Base-by-base conservation (phyloP, 345 rosid genomes). In the Populus nigra region DNA sequence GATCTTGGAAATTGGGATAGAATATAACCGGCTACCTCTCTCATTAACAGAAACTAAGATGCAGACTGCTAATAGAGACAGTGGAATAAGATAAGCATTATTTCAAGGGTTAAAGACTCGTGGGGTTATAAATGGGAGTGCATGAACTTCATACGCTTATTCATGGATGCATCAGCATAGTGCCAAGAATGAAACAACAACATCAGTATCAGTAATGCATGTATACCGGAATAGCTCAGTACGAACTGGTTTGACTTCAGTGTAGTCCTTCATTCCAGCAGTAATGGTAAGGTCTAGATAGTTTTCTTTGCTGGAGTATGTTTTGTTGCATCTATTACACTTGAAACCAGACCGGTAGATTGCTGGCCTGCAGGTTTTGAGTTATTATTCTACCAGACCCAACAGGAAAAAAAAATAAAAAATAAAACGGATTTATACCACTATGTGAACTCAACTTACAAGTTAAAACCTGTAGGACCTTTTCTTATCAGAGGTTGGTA, bases 301-400 rank as follows among this genome's bases (percentile, higher is more conserved):
- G 47, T 81, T 88, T 68, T 89, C 93, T 86, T 91, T 96, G 84
- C 97, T 96, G 41, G 98, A 90, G 81, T 86, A 93, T 41, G 99
- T 86, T 80, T 88, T 96, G 79, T 84, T 81, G 86, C 99, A 96
- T 20, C 77, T 87, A 74, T 84, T 76, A 80, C 99, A 93, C 86
- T 90, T 92, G 82, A 96, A 96, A 73, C 97, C 97, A 39, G 99
- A 93, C 79, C 97, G 86, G 76, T 91, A 93, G 65, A 96, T 88
- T n/a, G 99, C 91, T 72, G 77, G 81, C 84, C 99, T 96, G 88
- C 83, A 86, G 35, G 41, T 80, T 85, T 33, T 59, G 36, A 41
- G 13, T 41, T 11, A 41, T 41, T 41, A 41, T 3, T 41, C 45
- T 41, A 41, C 45, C 45, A 41, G 45, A 41, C 15, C 45, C 45